These are phyloP conservation scores for Entomortierella lignicola DNA, from an alignment of 192 early-diverging fungal genomes.

Conservation along the genomic window DNA sequence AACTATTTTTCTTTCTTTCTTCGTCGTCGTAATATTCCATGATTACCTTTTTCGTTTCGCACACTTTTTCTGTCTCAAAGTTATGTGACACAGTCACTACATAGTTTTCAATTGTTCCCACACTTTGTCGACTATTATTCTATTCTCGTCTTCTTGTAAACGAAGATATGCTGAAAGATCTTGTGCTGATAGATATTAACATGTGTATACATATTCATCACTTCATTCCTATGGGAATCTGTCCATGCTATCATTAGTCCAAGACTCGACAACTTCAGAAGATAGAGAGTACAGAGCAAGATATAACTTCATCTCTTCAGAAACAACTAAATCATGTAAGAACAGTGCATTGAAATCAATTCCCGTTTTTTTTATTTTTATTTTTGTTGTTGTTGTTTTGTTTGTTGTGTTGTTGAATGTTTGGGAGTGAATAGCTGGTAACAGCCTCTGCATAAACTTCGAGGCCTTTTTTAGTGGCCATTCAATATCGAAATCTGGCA, in stretches of 20 bases:
- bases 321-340: slow-evolving; percentile 56
- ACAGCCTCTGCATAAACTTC: too few relatives aligned
- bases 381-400: neutral
- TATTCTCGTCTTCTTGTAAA: neutral
- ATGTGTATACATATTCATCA: neutral
- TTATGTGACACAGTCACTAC: slow-evolving; percentile 8
- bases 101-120: slow-evolving; percentile 7
- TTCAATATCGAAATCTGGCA: too few relatives aligned
- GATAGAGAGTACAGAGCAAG: slow-evolving; percentile 52
- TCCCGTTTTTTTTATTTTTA: neutral
- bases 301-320: slow-evolving; percentile 56
- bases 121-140: neutral
- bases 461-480: too few relatives aligned
- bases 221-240: neutral
- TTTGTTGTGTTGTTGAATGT: too few relatives aligned
- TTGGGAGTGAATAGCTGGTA: too few relatives aligned
- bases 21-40: too few relatives aligned
- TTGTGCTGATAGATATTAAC: too few relatives aligned
- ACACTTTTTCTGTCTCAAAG: neutral
- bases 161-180: too few relatives aligned
- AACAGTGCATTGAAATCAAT: neutral
- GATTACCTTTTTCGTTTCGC: too few relatives aligned
- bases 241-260: slow-evolving; percentile 12
- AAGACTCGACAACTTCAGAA: slow-evolving; percentile 47
- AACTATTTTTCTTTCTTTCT: neutral